A percentile compares a stretch with the other conserved stretches of the same genome.
These are phyloP conservation scores for Starmerella sp. DNA, from an alignment of 805 yeast species.

Conservation along the genomic window DNA sequence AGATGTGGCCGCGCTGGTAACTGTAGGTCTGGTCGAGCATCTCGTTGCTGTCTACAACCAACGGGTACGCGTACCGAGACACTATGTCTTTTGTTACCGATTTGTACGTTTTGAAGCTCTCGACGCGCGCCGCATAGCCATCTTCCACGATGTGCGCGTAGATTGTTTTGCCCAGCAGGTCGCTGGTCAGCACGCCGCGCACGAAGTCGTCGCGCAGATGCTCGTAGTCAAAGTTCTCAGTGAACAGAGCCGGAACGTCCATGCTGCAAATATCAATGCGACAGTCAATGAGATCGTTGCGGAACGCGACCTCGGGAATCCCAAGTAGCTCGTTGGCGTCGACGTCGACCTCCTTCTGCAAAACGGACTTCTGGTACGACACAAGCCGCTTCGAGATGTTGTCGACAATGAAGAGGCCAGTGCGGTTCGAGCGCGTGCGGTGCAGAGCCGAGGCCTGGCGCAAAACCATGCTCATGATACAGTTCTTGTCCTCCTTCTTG, in stretches of 20 bases:
- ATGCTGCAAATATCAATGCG: constrained; percentile 93
- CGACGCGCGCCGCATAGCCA: constrained; percentile 89
- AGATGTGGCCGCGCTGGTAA: constrained; percentile 75
- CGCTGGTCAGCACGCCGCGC: constrained; percentile 81
- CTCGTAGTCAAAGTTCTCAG: constrained; percentile 93
- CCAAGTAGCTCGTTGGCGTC: constrained; percentile 52
- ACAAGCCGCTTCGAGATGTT: constrained; percentile 63
- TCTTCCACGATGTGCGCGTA: constrained; percentile 74
- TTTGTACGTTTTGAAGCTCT: constrained; percentile 85
- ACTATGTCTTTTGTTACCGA: constrained; percentile 82
- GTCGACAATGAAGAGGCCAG: constrained; percentile 72
- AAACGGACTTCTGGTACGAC: constrained; percentile 60
- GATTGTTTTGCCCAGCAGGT: constrained; percentile 77
- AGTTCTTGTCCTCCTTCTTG: constrained; percentile 69
- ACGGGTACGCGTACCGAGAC: constrained; percentile 86
- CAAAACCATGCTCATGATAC: constrained; percentile 87
- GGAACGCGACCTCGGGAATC: constrained; percentile 55
- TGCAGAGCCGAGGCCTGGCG: constrained; percentile 76
- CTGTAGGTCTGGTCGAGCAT: constrained; percentile 51
- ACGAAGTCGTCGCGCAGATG: constrained; percentile 75
- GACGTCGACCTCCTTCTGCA: constrained; percentile 27
- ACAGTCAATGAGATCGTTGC: constrained; percentile 93
- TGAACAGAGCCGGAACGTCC: constrained; percentile 88
- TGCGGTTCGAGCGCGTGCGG: constrained; percentile 65
- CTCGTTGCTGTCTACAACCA: constrained; percentile 76